Evolutionary conservation across 2,329 filamentous ascomycete species (phyloP).

Genomic region (Verruconis gallopava): DNA sequence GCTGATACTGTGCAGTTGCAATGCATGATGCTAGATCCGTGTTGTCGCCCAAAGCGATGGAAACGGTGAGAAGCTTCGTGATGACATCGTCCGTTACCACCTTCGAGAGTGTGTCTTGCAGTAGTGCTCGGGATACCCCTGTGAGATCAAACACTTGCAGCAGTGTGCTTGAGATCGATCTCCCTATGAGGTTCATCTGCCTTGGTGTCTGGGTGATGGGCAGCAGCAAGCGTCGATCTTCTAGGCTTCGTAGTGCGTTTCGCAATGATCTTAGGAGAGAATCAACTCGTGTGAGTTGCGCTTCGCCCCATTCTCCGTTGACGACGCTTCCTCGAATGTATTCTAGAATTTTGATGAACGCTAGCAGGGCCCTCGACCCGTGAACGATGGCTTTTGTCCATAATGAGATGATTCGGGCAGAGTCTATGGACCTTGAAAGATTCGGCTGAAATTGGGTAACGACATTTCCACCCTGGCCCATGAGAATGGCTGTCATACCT

Average conservation of each 20-base stretch:
- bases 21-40: neutral
- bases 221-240: neutral
- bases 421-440: neutral
- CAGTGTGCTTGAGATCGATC: neutral
- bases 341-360: neutral
- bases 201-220: neutral
- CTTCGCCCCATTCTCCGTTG: neutral
- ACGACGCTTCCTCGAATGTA: neutral
- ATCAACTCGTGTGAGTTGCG: neutral
- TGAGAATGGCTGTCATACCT: neutral
- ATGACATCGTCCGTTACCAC: neutral
- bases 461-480: neutral
- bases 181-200: neutral
- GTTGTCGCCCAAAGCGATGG: neutral
- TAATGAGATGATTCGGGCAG: neutral
- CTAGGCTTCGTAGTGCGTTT: neutral
- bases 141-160: neutral
- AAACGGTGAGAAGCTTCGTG: neutral
- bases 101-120: neutral
- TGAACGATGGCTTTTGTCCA: neutral
- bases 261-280: neutral
- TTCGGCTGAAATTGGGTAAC: neutral
- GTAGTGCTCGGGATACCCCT: neutral
- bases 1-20: neutral
- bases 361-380: neutral